A percentile compares a stretch with the other conserved stretches of the same genome.
Conservation (phyloP, 2,329 filamentous ascomycete species). For the Didymella lethalis region DNA sequence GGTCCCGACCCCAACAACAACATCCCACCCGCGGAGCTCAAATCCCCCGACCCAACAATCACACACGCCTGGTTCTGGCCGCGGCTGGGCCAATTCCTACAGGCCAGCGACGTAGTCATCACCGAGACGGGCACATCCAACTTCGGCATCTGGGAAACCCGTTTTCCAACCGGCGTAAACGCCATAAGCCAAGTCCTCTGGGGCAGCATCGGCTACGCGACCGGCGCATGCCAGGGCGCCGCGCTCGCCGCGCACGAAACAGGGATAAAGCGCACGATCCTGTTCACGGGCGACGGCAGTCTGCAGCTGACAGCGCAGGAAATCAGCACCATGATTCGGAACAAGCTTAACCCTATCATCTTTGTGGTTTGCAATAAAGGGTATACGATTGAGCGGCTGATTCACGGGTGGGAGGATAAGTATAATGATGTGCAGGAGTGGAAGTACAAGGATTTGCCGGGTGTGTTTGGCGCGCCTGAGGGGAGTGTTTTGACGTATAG, state of each 20-base stretch:
- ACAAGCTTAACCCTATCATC: slow-evolving; percentile 77
- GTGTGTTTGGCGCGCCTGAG: slow-evolving; percentile 70
- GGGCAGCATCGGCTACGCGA: slow-evolving; percentile 72
- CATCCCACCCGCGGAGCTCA: slow-evolving; percentile 49
- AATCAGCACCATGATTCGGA: slow-evolving; percentile 81
- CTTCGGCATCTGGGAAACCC: slow-evolving; percentile 87
- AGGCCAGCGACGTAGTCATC: slow-evolving; percentile 76
- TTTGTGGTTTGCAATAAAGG: slow-evolving; percentile 89
- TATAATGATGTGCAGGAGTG: slow-evolving; percentile 86
- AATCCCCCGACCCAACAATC: slow-evolving; percentile 57
- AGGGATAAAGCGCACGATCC: slow-evolving; percentile 70
- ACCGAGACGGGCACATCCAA: slow-evolving; percentile 89
- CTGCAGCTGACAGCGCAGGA: slow-evolving; percentile 88
- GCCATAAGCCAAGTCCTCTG: slow-evolving; percentile 81
- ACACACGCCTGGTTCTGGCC: slow-evolving; percentile 82
- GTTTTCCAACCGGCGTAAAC: slow-evolving; percentile 78
- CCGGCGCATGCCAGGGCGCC: slow-evolving; percentile 71
- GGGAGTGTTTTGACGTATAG: slow-evolving; percentile 68
- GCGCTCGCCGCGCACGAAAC: slow-evolving; percentile 76
- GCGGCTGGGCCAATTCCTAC: slow-evolving; percentile 74
- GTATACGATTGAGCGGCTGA: slow-evolving; percentile 88
- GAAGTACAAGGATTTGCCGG: slow-evolving; percentile 74
- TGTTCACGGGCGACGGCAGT: slow-evolving; percentile 89
- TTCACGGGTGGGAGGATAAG: slow-evolving; percentile 78
- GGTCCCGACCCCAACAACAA: slow-evolving; percentile 65